Percentiles rank a stretch among this genome's conserved stretches.
These are phyloP conservation scores for Amesomyces nigricolor DNA, from an alignment of 2,329 filamentous ascomycete species.

Conservation along the genomic window DNA sequence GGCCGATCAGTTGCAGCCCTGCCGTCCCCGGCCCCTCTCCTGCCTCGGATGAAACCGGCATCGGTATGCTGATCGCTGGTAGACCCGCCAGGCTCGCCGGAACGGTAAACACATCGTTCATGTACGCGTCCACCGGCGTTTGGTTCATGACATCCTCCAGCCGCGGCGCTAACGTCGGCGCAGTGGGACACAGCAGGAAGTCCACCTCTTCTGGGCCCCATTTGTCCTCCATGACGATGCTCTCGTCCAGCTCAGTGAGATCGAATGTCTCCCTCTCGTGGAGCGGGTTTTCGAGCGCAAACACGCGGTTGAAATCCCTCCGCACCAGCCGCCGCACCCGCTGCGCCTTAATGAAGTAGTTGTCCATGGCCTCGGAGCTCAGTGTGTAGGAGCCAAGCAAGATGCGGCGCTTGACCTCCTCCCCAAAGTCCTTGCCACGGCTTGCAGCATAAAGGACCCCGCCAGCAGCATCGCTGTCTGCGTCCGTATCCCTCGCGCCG, in stretches of 20 bases:
- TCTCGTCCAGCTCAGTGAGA: slow-evolving; percentile 54
- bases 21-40: slow-evolving; percentile 37
- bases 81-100: slow-evolving; percentile 88
- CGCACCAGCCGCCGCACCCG: slow-evolving; percentile 78
- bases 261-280: slow-evolving; percentile 42
- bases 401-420: slow-evolving; percentile 81
- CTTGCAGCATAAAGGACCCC: slow-evolving; percentile 71
- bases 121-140: slow-evolving; percentile 67
- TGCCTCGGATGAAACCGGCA: slow-evolving; percentile 35
- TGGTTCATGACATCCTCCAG: slow-evolving; percentile 41
- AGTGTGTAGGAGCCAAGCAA: slow-evolving; percentile 85
- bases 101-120: slow-evolving; percentile 93
- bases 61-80: slow-evolving; percentile 79
- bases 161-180: slow-evolving; percentile 52
- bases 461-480: slow-evolving; percentile 45
- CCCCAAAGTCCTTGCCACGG: slow-evolving; percentile 69
- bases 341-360: slow-evolving; percentile 95
- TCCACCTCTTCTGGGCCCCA: slow-evolving; percentile 64
- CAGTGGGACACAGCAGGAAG: slow-evolving; percentile 80
- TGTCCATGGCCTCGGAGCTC: slow-evolving; percentile 85
- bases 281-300: slow-evolving; percentile 65
- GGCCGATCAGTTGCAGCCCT: slow-evolving; percentile 73
- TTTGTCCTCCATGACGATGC: slow-evolving; percentile 48
- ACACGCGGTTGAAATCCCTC: slow-evolving; percentile 77
- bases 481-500: slow-evolving; percentile 48